A percentile compares a stretch with the other conserved stretches of the same genome.
phyloP scores from a whole-genome alignment of 2,329 filamentous ascomycete genomes.

The Zelopaecilomyces penicillatus region DNA sequence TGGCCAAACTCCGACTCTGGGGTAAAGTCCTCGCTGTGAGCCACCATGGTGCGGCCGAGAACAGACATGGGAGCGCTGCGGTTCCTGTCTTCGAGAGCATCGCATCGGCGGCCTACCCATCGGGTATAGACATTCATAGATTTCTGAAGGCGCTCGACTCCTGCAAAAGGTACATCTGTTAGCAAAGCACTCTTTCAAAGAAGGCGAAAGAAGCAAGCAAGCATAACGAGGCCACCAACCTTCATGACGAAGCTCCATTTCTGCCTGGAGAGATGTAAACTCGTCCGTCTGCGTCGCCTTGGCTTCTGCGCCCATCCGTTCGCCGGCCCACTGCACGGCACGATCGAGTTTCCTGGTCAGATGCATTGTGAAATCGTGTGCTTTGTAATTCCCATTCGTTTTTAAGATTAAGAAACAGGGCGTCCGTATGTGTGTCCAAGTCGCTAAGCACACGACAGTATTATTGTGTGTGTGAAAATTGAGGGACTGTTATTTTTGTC shows the following conservation, averaged over 20 bases:
- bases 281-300: slow-evolving; percentile 83
- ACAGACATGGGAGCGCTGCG: slow-evolving; percentile 73
- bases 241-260: slow-evolving; percentile 84
- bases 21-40: slow-evolving; percentile 89
- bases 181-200: not conserved
- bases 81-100: slow-evolving; percentile 74
- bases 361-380: slow-evolving; percentile 33
- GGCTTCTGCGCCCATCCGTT: slow-evolving; percentile 88
- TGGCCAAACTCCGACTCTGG: slow-evolving; percentile 84
- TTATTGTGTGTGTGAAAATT: too few relatives aligned
- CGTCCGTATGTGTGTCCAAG: too few relatives aligned
- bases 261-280: slow-evolving; percentile 80
- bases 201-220: not conserved
- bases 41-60: slow-evolving; percentile 76
- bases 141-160: slow-evolving; percentile 81
- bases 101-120: slow-evolving; percentile 74
- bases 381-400: not conserved
- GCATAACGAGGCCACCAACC: slow-evolving; percentile 46
- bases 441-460: too few relatives aligned
- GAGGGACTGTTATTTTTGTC: too few relatives aligned
- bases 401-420: too few relatives aligned
- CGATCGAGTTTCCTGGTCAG: slow-evolving; percentile 83
- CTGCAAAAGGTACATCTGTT: slow-evolving; percentile 34
- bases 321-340: slow-evolving; percentile 95
- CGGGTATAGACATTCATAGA: slow-evolving; percentile 84